Evolutionary conservation across 768 basidiomycete species (phyloP).

Genomic region (Suillus subluteus): DNA sequence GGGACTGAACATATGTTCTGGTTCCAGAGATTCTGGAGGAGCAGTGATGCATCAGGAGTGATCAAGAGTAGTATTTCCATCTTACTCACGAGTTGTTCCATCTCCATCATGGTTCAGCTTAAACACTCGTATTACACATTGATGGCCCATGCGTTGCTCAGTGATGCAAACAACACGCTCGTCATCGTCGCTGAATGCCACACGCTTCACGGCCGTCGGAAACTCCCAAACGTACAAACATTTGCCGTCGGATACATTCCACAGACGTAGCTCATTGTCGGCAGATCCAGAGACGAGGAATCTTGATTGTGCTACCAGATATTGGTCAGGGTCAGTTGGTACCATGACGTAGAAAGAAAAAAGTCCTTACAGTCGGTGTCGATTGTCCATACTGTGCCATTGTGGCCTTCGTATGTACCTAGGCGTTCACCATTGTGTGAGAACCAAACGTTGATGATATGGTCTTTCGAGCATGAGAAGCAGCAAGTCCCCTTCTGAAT

Average conservation of each 20-base stretch:
- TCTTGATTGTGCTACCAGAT: conserved; percentile 72
- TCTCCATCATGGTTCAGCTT: conserved; percentile 83
- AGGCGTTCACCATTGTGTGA: conserved; percentile 96
- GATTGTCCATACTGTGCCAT: conserved; percentile 96
- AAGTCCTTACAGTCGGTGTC: conserved; percentile 86
- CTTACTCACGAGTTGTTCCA: conserved; percentile 73
- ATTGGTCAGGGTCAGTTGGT: not conserved
- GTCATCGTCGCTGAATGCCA: conserved; percentile 88
- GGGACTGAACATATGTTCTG: conserved; percentile 79
- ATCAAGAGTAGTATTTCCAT: not conserved
- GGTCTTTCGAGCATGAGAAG: conserved; percentile 97
- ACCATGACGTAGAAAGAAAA: conserved; percentile 3
- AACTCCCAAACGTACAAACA: conserved; percentile 97
- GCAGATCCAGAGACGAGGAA: conserved; percentile 92
- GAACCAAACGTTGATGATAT: conserved; percentile 95
- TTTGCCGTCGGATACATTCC: conserved; percentile 89
- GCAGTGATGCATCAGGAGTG: conserved; percentile 9
- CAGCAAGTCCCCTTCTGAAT: conserved; percentile 92
- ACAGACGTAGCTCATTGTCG: conserved; percentile 90
- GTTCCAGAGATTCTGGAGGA: conserved; percentile 71
- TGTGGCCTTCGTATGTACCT: conserved; percentile 96
- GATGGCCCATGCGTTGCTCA: conserved; percentile 94
- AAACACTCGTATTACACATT: conserved; percentile 91
- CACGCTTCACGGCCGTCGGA: conserved; percentile 96
- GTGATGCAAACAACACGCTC: conserved; percentile 89